phyloP scores from a whole-genome alignment of 1,139 yeast species.

The Blastobotrys indianensis region DNA sequence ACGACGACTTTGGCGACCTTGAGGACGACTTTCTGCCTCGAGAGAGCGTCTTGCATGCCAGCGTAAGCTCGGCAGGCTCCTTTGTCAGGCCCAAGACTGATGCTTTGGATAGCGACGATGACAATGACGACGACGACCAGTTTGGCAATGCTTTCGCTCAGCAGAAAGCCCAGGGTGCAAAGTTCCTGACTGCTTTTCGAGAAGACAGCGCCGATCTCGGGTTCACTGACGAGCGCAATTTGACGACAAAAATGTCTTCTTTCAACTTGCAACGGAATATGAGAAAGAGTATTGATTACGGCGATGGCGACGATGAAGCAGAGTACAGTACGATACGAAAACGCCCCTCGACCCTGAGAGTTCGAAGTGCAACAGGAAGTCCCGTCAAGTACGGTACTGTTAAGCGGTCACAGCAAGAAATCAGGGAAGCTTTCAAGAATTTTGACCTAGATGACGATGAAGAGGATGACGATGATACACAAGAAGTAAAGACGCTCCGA shows the following conservation, averaged over 20 bases:
- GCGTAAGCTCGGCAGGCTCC: conserved; percentile 6
- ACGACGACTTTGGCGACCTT: conserved; percentile 23
- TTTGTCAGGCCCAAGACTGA: background rate
- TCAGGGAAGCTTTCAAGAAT: no score
- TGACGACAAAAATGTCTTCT: no score
- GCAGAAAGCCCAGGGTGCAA: background rate
- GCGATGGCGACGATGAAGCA: no score
- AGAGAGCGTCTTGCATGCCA: conserved; percentile 12
- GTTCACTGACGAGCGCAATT: no score
- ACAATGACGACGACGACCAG: background rate
- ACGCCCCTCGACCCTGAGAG: no score
- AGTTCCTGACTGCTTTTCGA: conserved; percentile 1
- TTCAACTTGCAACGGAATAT: no score
- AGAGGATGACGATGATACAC: conserved; percentile 2
- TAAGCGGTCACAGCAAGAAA: no score
- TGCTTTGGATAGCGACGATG: background rate
- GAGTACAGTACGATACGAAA: no score
- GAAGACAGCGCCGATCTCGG: conserved; percentile 1
- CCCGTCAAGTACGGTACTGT: no score
- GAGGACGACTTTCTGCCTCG: conserved; percentile 1
- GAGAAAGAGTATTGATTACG: no score
- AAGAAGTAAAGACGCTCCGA: no score
- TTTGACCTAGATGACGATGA: conserved; percentile 1
- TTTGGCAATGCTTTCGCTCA: background rate
- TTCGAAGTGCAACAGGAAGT: no score